Evolutionary conservation across 2,329 filamentous ascomycete genomes (phyloP).

Genomic region (Colletotrichum paranaense): DNA sequence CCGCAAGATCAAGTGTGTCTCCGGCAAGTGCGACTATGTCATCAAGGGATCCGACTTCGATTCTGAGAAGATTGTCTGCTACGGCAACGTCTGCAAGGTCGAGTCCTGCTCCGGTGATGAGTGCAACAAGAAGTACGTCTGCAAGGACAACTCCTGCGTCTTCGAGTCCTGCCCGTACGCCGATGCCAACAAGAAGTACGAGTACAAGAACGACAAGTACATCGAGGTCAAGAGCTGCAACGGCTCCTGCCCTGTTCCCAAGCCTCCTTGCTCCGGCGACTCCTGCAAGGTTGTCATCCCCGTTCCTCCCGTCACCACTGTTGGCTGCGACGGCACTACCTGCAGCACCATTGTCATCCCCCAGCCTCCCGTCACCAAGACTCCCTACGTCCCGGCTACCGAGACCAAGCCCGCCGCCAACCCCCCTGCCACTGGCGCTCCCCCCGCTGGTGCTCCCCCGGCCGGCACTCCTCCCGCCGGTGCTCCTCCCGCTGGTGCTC

Average conservation of each 20-base stretch:
- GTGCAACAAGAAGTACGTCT: conserved; percentile 42
- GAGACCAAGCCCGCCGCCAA: not conserved
- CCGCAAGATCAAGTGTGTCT: conserved; percentile 30
- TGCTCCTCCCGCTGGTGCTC: not conserved
- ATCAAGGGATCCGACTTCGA: conserved; percentile 24
- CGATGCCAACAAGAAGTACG: conserved; percentile 44
- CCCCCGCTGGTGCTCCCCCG: not conserved
- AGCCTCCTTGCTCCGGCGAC: conserved; percentile 41
- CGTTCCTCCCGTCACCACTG: too few relatives aligned
- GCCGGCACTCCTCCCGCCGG: not conserved
- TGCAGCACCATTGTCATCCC: conserved; percentile 37
- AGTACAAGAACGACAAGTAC: conserved; percentile 48
- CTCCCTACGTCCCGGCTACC: not conserved
- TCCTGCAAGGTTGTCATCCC: conserved; percentile 40
- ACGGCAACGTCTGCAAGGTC: conserved; percentile 39
- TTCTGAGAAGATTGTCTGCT: conserved; percentile 30
- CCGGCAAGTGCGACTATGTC: conserved; percentile 17
- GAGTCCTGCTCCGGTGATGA: conserved; percentile 45
- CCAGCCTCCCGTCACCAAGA: conserved; percentile 38
- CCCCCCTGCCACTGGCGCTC: not conserved
- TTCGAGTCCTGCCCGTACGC: conserved; percentile 40
- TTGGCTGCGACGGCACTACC: too few relatives aligned
- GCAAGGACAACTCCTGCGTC: conserved; percentile 41
- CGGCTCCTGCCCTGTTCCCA: conserved; percentile 44
- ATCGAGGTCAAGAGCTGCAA: conserved; percentile 41